Evolutionary conservation across 768 basidiomycete genomes (phyloP), one percentile per base, ranked within the genome.

Genomic region (Lepiota venenata): DNA sequence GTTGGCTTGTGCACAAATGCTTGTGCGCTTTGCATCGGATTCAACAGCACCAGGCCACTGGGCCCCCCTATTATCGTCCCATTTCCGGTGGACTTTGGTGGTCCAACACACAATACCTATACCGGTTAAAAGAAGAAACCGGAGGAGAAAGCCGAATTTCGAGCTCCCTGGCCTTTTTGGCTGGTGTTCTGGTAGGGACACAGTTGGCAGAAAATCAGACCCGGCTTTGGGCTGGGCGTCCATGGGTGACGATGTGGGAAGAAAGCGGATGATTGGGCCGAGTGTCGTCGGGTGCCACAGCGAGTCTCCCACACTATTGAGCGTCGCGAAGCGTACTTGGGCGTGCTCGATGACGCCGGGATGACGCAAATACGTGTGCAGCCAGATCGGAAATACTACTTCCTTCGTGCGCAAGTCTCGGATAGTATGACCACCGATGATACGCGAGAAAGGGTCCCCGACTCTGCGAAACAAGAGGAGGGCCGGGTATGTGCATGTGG

Each of bases 1-100:
- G 51, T 73, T 70, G 11, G 60, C 65, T 57, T 78, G 76, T 12
- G 65, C 63, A 56, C 77, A 76, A 12, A 39, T 42, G 32, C 10
- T 21, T 20, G 46, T 11, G 18, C 15, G 32, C 32, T 32, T n/a
- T 10, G 18, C 18, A 4, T 42, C 10, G 14, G 43, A 18, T 21
- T 38, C n/a, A 14, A 18, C n/a, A 21, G 14, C 5, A 14, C 2
- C 35, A 4, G 38, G 12, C 18, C 2, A 25, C n/a, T n/a, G n/a
- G 14, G 18, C 25, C 18, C 35, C 25, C 9, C 18, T 16, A 12
- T 36, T 38, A 42, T 16, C 35, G 41, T 18, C 15, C 18, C 29
- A 21, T 40, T 35, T 15, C 21, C 22, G 4, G 18, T 18, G 40
- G n/a, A 47, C 3, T 35, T 25, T 42, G 2, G 32, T 35, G 18